phyloP scores from a whole-genome alignment of 1,284 basidiomycete genomes.

The Exobasidium cylindrosporum region DNA sequence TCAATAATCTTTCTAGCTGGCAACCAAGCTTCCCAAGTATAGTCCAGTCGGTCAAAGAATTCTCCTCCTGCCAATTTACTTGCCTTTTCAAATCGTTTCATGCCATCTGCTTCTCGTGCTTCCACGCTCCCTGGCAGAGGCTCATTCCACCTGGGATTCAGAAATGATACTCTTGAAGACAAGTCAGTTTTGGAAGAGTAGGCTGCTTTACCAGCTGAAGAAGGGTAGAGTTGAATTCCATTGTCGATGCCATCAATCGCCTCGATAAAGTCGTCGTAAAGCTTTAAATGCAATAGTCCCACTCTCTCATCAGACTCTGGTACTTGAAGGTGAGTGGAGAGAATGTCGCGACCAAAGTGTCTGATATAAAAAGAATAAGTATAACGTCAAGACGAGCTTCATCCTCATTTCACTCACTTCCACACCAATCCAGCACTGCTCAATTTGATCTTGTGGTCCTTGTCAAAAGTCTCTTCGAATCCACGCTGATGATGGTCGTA shows the following conservation, averaged over 20 bases:
- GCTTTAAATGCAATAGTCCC: slow-evolving; percentile 75
- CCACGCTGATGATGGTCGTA: slow-evolving; percentile 98
- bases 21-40: slow-evolving; percentile 84
- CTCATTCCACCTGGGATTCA: slow-evolving; percentile 54
- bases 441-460: slow-evolving; percentile 76
- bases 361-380: too few relatives aligned
- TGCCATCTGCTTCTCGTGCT: slow-evolving; percentile 27
- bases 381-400: slow-evolving; percentile 2
- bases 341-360: slow-evolving; percentile 87
- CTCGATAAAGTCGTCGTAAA: slow-evolving; percentile 90
- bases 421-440: slow-evolving; percentile 83
- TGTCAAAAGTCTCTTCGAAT: slow-evolving; percentile 83
- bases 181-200: slow-evolving; percentile 52
- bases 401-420: slow-evolving; percentile 26
- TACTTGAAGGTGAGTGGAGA: slow-evolving; percentile 66
- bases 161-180: slow-evolving; percentile 42
- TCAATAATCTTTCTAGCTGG: slow-evolving; percentile 82
- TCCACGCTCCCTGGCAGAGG: slow-evolving; percentile 8
- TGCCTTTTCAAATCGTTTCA: slow-evolving; percentile 67
- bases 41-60: slow-evolving; percentile 76
- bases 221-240: slow-evolving; percentile 47
- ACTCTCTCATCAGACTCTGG: slow-evolving; percentile 65
- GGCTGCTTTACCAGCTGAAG: slow-evolving; percentile 29
- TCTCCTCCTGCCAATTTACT: slow-evolving; percentile 81
- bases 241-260: slow-evolving; percentile 88